phyloP scores from a whole-genome alignment of 2,329 filamentous ascomycete genomes.

The Xylogone sp. region DNA sequence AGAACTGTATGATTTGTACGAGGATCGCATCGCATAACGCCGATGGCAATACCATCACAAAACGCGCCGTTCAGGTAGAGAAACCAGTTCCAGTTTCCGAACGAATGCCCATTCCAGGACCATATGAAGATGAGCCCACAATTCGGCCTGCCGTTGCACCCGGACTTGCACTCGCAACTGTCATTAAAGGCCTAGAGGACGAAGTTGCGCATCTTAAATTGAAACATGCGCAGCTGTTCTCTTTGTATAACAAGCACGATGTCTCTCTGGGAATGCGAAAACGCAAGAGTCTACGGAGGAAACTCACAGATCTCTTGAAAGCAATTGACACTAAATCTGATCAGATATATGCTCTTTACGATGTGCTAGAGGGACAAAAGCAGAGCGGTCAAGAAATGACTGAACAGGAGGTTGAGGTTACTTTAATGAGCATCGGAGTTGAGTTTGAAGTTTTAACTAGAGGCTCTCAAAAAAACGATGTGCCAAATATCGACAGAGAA shows the following conservation, averaged over 20 bases:
- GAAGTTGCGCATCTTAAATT: slow-evolving; percentile 75
- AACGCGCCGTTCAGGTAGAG: slow-evolving; percentile 55
- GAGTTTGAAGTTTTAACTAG: slow-evolving; percentile 1
- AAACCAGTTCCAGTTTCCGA: slow-evolving; percentile 66
- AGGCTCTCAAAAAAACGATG: background rate
- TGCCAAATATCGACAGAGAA: background rate
- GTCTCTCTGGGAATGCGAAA: slow-evolving; percentile 61
- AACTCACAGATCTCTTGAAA: slow-evolving; percentile 58
- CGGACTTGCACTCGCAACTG: slow-evolving; percentile 59
- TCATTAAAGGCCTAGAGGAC: slow-evolving; percentile 78
- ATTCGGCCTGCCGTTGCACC: slow-evolving; percentile 48
- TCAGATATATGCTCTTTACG: slow-evolving; percentile 78
- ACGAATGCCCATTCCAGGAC: slow-evolving; percentile 40
- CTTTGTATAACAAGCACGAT: slow-evolving; percentile 63
- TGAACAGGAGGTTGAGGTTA: slow-evolving; percentile 60
- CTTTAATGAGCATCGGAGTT: slow-evolving; percentile 47
- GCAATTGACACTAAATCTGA: slow-evolving; percentile 70
- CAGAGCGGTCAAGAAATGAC: slow-evolving; percentile 59
- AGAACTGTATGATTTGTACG: slow-evolving; percentile 54
- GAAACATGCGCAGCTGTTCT: slow-evolving; percentile 59
- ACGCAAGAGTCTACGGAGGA: slow-evolving; percentile 55
- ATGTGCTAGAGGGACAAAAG: slow-evolving; percentile 80
- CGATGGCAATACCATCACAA: slow-evolving; percentile 31
- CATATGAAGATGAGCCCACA: slow-evolving; percentile 48
- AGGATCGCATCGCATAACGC: slow-evolving; percentile 42